Conservation (phyloP, 1,284 basidiomycete genomes). For the Neonothopanus nambi region DNA sequence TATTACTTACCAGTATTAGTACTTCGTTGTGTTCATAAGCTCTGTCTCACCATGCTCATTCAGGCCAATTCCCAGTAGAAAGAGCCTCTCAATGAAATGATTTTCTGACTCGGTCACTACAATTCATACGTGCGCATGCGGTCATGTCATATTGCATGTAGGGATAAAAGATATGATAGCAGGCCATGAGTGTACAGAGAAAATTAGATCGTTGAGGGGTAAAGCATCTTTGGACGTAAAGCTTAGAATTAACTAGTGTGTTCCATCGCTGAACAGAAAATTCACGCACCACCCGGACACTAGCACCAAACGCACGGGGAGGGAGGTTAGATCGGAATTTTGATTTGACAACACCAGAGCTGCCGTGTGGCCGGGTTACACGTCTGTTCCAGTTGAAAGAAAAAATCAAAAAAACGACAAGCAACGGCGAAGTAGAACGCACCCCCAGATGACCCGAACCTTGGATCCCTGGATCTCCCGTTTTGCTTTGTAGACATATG, state of each 20-base stretch:
- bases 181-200: slow-evolving; percentile 37
- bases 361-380: slow-evolving; percentile 91
- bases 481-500: slow-evolving; percentile 97
- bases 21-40: background rate
- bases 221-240: slow-evolving; percentile 50
- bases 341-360: slow-evolving; percentile 95
- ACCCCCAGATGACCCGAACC: slow-evolving; percentile 98
- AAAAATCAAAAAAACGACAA: slow-evolving; percentile 1
- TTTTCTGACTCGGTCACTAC: background rate
- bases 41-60: background rate
- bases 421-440: background rate
- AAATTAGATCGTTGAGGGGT: slow-evolving; percentile 55
- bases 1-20: background rate
- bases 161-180: slow-evolving; percentile 35
- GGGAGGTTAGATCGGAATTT: slow-evolving; percentile 98
- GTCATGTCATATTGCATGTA: slow-evolving; percentile 55
- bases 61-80: background rate
- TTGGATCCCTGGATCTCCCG: slow-evolving; percentile 90
- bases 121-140: slow-evolving; percentile 30
- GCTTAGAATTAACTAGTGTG: background rate
- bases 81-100: background rate
- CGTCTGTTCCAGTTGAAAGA: slow-evolving; percentile 51
- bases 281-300: slow-evolving; percentile 85
- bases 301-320: slow-evolving; percentile 93
- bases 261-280: slow-evolving; percentile 21